Conservation (phyloP, 495 filamentous ascomycete genomes). For the Neurospora africana region DNA sequence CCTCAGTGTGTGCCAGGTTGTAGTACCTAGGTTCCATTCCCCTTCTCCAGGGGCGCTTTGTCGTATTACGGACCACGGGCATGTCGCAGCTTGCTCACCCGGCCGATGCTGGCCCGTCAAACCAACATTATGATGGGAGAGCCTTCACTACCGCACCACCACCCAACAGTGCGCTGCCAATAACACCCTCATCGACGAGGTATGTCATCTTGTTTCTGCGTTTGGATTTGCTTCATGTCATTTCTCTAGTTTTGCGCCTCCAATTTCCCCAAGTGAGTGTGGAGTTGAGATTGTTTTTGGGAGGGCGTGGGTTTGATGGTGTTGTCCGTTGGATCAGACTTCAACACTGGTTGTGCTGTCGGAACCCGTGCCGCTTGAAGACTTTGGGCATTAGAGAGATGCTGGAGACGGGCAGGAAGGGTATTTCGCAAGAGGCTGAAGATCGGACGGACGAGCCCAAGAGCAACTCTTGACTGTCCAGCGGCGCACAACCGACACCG, state of each 20-base stretch:
- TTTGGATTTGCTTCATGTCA: neutral
- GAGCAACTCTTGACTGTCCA: neutral
- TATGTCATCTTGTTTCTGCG: slow-evolving; percentile 1
- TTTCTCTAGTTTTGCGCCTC: slow-evolving; percentile 1
- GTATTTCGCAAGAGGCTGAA: slow-evolving; percentile 1
- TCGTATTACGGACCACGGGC: slow-evolving; percentile 21
- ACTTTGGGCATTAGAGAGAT: neutral
- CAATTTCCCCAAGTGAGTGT: neutral
- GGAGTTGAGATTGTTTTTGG: neutral
- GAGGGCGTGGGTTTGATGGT: neutral
- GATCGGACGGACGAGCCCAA: neutral
- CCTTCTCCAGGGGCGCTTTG: slow-evolving; percentile 1
- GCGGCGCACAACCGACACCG: slow-evolving; percentile 2
- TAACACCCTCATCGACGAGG: slow-evolving; percentile 10
- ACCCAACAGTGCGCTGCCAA: slow-evolving; percentile 17
- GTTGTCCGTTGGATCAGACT: neutral
- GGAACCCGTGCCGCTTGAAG: neutral
- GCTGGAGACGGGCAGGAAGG: neutral
- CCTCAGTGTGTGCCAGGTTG: neutral
- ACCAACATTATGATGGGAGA: slow-evolving; percentile 19
- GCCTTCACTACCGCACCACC: slow-evolving; percentile 6
- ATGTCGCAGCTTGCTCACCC: slow-evolving; percentile 39
- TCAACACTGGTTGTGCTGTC: neutral
- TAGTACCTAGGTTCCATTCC: neutral
- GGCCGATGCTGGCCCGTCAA: slow-evolving; percentile 26